Conservation (phyloP, 2,329 filamentous ascomycete species). For the Alternaria metachromatica region DNA sequence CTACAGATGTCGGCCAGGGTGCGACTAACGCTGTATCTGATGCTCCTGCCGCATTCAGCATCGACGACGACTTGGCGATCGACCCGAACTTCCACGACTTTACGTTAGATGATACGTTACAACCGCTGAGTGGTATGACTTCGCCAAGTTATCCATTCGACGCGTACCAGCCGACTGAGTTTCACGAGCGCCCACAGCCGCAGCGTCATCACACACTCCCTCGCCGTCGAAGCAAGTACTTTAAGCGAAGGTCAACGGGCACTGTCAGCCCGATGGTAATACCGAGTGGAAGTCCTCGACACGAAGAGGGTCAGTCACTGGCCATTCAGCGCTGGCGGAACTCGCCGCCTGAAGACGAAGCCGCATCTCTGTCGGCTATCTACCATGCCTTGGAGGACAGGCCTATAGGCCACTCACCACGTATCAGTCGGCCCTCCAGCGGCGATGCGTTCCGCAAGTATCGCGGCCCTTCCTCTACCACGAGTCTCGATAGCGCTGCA, state of each 20-base stretch:
- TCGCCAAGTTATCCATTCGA: conserved; percentile 1
- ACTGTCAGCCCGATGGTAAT: conserved; percentile 17
- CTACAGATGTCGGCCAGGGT: not conserved
- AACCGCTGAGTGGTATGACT: not conserved
- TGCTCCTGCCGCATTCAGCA: not conserved
- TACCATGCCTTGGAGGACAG: conserved; percentile 59
- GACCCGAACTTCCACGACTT: not conserved
- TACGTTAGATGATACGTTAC: not conserved
- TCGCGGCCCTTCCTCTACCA: conserved; percentile 54
- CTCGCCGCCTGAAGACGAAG: conserved; percentile 70
- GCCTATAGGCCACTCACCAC: conserved; percentile 8
- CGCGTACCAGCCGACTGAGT: not conserved
- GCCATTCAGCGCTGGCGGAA: conserved; percentile 70
- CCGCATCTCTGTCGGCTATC: conserved; percentile 67
- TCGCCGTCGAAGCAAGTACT: conserved; percentile 25
- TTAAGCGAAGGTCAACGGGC: conserved; percentile 12
- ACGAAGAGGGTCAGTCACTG: conserved; percentile 20
- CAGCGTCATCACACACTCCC: conserved; percentile 21
- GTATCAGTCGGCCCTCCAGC: conserved; percentile 31
- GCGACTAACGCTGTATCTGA: not conserved
- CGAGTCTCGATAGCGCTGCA: conserved; percentile 52
- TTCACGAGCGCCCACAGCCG: not conserved
- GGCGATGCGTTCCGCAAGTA: conserved; percentile 34
- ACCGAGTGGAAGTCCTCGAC: not conserved
- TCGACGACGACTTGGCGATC: not conserved